Evolutionary conservation across 208 protist genomes (phyloP).

Genomic region (Herpetomonas tarakana): DNA sequence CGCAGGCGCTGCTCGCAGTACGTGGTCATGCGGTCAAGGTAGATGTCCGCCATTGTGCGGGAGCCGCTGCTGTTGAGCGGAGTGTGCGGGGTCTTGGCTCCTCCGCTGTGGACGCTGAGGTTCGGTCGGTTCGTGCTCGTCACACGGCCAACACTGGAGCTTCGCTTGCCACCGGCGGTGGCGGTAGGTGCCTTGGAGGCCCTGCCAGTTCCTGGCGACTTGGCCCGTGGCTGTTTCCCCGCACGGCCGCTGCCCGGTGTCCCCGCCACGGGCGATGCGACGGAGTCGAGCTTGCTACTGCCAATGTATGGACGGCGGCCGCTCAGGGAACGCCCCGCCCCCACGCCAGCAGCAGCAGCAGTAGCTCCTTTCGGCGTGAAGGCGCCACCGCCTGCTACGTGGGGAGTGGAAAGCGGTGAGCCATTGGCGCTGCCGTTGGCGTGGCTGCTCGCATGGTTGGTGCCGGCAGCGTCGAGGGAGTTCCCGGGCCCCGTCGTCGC

Average conservation of each 20-base stretch:
- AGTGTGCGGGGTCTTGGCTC: conserved; percentile 3
- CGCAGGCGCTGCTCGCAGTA: conserved; percentile 66
- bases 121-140: conserved; percentile 22
- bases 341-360: background rate
- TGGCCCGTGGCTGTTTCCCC: conserved; percentile 3
- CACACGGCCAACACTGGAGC: conserved; percentile 28
- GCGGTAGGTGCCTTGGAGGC: conserved; percentile 2
- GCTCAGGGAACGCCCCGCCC: background rate
- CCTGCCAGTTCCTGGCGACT: conserved; percentile 13
- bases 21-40: conserved; percentile 28
- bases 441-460: conserved; percentile 5
- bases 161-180: conserved; percentile 18
- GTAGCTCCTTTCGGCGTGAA: background rate
- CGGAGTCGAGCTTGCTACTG: conserved; percentile 9
- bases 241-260: background rate
- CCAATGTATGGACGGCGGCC: conserved; percentile 3
- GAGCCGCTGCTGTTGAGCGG: conserved; percentile 1
- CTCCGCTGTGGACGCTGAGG: conserved; percentile 1
- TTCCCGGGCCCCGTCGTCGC: background rate
- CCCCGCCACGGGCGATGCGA: background rate
- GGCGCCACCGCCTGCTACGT: background rate
- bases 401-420: background rate
- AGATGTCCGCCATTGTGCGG: conserved; percentile 11
- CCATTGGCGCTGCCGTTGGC: background rate
- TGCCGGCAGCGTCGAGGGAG: background rate